Evolutionary conservation across 2,329 filamentous ascomycete genomes (phyloP).

Genomic region (Myriangium duriaei): DNA sequence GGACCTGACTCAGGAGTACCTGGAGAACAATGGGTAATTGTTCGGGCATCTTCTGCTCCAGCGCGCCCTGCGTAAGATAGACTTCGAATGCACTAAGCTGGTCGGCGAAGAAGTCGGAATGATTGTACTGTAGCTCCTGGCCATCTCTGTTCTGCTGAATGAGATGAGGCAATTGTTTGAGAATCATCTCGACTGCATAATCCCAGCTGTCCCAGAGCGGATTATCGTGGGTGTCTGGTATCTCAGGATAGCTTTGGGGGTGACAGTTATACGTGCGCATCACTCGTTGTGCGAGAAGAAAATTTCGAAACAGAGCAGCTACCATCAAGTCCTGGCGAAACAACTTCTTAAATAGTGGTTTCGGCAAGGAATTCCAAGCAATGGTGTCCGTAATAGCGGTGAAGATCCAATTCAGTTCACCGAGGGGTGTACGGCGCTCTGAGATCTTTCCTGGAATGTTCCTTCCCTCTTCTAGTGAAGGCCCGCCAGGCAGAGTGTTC

Average conservation of each 20-base stretch:
- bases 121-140: slow-evolving; percentile 79
- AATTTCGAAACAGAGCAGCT: slow-evolving; percentile 93
- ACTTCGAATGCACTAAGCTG: slow-evolving; percentile 96
- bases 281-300: slow-evolving; percentile 82
- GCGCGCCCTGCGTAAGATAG: slow-evolving; percentile 73
- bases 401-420: slow-evolving; percentile 98
- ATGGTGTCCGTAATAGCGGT: slow-evolving; percentile 98
- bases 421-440: slow-evolving; percentile 82
- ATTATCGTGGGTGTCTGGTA: slow-evolving; percentile 93
- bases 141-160: slow-evolving; percentile 63
- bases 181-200: slow-evolving; percentile 85
- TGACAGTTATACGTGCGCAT: slow-evolving; percentile 96
- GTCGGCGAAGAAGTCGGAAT: slow-evolving; percentile 93
- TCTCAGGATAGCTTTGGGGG: slow-evolving; percentile 76
- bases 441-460: slow-evolving; percentile 84
- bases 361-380: slow-evolving; percentile 88
- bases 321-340: slow-evolving; percentile 98
- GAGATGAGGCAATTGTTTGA: slow-evolving; percentile 76
- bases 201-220: slow-evolving; percentile 97
- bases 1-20: slow-evolving; percentile 89
- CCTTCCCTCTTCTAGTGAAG: slow-evolving; percentile 72
- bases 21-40: slow-evolving; percentile 94
- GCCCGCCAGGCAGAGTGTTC: slow-evolving; percentile 53
- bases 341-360: slow-evolving; percentile 86
- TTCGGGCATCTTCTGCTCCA: slow-evolving; percentile 77